These are phyloP conservation scores for Lentinula novae-zelandiae DNA, from an alignment of 1,284 basidiomycete genomes.

Conservation along the genomic window DNA sequence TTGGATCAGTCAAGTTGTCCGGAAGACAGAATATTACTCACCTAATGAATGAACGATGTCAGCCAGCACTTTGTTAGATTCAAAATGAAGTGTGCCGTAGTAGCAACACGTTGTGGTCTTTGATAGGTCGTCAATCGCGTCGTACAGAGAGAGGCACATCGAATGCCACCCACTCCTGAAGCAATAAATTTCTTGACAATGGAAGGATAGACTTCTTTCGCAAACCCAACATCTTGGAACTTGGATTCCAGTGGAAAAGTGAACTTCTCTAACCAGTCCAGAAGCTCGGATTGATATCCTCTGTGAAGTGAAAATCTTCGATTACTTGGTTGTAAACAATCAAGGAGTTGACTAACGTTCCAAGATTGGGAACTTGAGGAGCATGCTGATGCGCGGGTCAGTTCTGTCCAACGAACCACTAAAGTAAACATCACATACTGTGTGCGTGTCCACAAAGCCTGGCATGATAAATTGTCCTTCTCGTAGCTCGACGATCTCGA, in stretches of 20 bases:
- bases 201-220: constrained; percentile 63
- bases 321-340: not conserved
- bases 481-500: constrained; percentile 39
- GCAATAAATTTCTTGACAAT: constrained; percentile 78
- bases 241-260: constrained; percentile 90
- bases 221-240: constrained; percentile 74
- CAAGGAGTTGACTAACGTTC: constrained; percentile 44
- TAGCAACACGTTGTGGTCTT: constrained; percentile 95
- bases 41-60: constrained; percentile 68
- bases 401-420: not conserved
- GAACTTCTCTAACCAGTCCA: constrained; percentile 85
- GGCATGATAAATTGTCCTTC: constrained; percentile 82
- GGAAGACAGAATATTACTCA: constrained; percentile 24
- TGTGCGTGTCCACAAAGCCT: constrained; percentile 90
- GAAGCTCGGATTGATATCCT: constrained; percentile 78
- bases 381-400: constrained; percentile 59
- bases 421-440: constrained; percentile 40
- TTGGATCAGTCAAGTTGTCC: constrained; percentile 1
- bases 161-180: constrained; percentile 51
- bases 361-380: constrained; percentile 84
- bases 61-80: constrained; percentile 79
- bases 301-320: constrained; percentile 21
- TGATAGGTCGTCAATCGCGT: not conserved
- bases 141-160: not conserved
- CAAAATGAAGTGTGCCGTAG: constrained; percentile 82